Evolutionary conservation across 345 rosid genomes (phyloP).

Genomic region (Brassica incana): DNA sequence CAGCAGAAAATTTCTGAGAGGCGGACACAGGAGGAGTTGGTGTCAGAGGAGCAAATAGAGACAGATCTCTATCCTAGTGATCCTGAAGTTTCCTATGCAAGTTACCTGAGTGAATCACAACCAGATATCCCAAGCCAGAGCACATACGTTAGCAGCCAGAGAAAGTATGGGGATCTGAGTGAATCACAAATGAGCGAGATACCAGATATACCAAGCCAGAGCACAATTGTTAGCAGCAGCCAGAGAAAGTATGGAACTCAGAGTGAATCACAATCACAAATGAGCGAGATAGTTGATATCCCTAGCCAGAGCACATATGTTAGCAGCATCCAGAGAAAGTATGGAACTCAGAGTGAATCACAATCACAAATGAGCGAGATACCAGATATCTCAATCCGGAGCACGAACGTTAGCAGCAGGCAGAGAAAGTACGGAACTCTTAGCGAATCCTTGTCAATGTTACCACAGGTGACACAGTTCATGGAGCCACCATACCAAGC

Average conservation of each 20-base stretch:
- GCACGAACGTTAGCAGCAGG: constrained; percentile 33
- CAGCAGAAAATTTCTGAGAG: constrained; percentile 13
- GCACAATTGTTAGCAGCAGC: constrained; percentile 35
- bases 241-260: constrained; percentile 38
- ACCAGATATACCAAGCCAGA: constrained; percentile 33
- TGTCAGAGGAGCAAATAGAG: constrained; percentile 35
- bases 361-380: constrained; percentile 35
- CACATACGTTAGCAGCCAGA: constrained; percentile 38
- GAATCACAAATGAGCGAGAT: constrained; percentile 39
- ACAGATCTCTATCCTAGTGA: constrained; percentile 66
- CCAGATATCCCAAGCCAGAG: constrained; percentile 32
- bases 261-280: constrained; percentile 34
- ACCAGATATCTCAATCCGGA: constrained; percentile 31
- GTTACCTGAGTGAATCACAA: constrained; percentile 37
- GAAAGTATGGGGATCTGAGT: constrained; percentile 28
- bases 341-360: constrained; percentile 32
- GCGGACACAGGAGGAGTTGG: constrained; percentile 26
- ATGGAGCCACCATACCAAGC: constrained; percentile 73
- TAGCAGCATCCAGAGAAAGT: constrained; percentile 41
- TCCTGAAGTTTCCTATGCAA: constrained; percentile 47
- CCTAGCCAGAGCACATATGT: constrained; percentile 32
- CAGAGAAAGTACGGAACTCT: constrained; percentile 38
- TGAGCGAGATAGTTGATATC: constrained; percentile 35
- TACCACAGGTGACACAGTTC: constrained; percentile 51
- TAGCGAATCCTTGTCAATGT: constrained; percentile 43